Percentiles rank a stretch among this genome's conserved stretches.
Evolutionary conservation across 148 eudicot species (phyloP).

Genomic region (Arctostaphylos glauca): DNA sequence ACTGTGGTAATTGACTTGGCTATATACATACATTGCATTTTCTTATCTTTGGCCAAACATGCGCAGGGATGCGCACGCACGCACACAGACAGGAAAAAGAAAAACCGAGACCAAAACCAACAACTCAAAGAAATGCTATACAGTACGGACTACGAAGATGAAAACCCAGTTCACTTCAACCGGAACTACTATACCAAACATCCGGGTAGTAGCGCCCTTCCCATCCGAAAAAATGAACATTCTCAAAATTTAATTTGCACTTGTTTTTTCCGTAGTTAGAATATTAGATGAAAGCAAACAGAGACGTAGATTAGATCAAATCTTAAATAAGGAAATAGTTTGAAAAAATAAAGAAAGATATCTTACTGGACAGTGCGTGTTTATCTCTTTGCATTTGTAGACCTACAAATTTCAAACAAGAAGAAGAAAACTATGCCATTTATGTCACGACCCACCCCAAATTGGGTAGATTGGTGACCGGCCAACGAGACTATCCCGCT

Average conservation of each 20-base stretch:
- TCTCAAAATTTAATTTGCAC: not conserved
- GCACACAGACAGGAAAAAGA: too few relatives aligned
- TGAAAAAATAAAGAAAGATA: not conserved
- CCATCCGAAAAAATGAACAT: too few relatives aligned
- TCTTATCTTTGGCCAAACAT: too few relatives aligned
- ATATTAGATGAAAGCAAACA: not conserved
- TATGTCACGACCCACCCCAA: too few relatives aligned
- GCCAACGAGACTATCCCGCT: too few relatives aligned
- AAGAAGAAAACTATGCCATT: not conserved
- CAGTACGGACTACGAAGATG: not conserved
- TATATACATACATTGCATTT: too few relatives aligned
- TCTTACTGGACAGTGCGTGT: constrained; percentile 56
- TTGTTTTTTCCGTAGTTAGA: not conserved
- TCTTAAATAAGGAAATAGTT: not conserved
- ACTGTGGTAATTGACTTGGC: too few relatives aligned
- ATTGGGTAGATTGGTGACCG: too few relatives aligned
- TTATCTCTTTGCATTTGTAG: constrained; percentile 71
- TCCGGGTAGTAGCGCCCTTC: not conserved
- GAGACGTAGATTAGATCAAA: not conserved
- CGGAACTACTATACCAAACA: not conserved
- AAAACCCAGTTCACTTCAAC: not conserved
- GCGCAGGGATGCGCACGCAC: too few relatives aligned
- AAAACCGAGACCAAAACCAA: too few relatives aligned
- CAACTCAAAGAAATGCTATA: not conserved
- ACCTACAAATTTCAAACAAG: constrained; percentile 35